A percentile compares a stretch with the other conserved stretches of the same genome.
Evolutionary conservation across 1,284 basidiomycete species (phyloP).

Genomic region (Ganoderma multipileum): DNA sequence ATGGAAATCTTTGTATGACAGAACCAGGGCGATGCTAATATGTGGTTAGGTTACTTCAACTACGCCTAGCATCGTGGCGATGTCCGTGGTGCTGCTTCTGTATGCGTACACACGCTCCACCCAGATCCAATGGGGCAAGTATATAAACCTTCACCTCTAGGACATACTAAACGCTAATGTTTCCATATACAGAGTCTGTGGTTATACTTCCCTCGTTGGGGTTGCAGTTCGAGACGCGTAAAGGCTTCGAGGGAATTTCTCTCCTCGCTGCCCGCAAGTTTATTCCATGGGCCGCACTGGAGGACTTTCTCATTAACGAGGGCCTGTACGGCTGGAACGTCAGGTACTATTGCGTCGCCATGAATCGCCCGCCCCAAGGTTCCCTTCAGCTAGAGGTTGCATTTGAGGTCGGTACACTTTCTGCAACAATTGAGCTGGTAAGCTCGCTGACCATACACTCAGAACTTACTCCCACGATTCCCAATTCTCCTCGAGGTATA

Average conservation of each 20-base stretch:
- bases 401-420: constrained; percentile 52
- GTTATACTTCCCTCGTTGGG: constrained; percentile 70
- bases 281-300: constrained; percentile 59
- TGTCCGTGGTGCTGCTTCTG: constrained; percentile 18
- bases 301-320: constrained; percentile 77
- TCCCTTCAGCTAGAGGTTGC: constrained; percentile 51
- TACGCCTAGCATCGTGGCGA: not conserved
- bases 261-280: constrained; percentile 60
- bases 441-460: not conserved
- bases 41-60: constrained; percentile 3
- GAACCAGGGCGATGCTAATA: not conserved
- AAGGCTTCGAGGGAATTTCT: constrained; percentile 56
- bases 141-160: not conserved
- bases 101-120: constrained; percentile 45
- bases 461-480: constrained; percentile 73
- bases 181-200: constrained; percentile 63
- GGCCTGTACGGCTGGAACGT: constrained; percentile 74
- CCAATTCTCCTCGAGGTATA: constrained; percentile 66
- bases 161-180: not conserved
- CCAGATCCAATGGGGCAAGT: constrained; percentile 60
- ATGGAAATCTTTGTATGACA: not conserved
- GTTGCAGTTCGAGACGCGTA: constrained; percentile 73
- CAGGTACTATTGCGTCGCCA: constrained; percentile 67
- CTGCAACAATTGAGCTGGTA: not conserved
- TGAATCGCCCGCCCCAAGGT: constrained; percentile 44